Percentiles rank a stretch among this genome's conserved stretches.
Conservation (phyloP, 2,329 filamentous ascomycete genomes). For the Cephalotrichum gorgonifer region DNA sequence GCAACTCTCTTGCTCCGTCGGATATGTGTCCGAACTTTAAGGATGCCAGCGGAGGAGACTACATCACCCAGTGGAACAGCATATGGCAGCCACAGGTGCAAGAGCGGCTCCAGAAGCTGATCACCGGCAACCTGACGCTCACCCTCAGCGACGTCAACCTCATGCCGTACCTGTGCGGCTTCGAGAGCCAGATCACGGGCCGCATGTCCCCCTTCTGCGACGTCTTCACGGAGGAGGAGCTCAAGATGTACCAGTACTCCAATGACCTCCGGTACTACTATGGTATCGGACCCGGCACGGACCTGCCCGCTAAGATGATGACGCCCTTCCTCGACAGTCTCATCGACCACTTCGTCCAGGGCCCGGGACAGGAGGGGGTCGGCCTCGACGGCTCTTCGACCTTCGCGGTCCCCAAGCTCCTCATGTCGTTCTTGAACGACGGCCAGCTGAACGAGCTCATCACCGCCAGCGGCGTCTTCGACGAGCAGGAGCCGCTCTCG, state of each 20-base stretch:
- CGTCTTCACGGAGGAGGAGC: conserved; percentile 51
- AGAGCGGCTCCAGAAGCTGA: conserved; percentile 40
- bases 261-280: conserved; percentile 63
- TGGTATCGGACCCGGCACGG: conserved; percentile 46
- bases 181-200: conserved; percentile 58
- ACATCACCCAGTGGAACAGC: conserved; percentile 34
- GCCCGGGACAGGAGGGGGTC: conserved; percentile 37
- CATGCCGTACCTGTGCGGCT: conserved; percentile 62
- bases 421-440: conserved; percentile 55
- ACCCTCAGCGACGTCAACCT: conserved; percentile 40
- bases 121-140: conserved; percentile 44
- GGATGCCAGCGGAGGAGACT: conserved; percentile 38
- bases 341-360: conserved; percentile 38
- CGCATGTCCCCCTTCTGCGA: conserved; percentile 50
- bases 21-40: conserved; percentile 51
- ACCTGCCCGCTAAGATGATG: conserved; percentile 47
- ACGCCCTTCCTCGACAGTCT: conserved; percentile 47
- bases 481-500: conserved; percentile 39
- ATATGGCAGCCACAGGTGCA: conserved; percentile 43
- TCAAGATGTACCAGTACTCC: conserved; percentile 54
- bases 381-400: conserved; percentile 27
- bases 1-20: conserved; percentile 53
- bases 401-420: conserved; percentile 43
- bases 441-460: conserved; percentile 54
- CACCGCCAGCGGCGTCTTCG: conserved; percentile 50